Conservation (phyloP, 208 protist genomes). For the Tritrichomonas musculus region DNA sequence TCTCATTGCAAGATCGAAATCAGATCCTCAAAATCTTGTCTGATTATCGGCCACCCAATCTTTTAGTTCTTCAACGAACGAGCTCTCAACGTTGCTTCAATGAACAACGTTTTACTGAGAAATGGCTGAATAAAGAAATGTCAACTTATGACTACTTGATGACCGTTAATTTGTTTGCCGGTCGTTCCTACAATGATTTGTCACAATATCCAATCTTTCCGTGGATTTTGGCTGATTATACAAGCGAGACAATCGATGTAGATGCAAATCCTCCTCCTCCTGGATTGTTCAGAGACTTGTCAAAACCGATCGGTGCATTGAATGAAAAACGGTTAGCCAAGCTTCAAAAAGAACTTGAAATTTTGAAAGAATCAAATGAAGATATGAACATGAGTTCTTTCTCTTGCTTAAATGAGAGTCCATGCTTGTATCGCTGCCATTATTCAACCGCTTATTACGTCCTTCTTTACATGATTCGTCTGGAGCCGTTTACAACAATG, state of each 20-base stretch:
- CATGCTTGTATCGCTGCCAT: conserved; percentile 36
- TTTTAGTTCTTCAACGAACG: not conserved
- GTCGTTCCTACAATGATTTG: not conserved
- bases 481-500: conserved; percentile 45
- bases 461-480: conserved; percentile 38
- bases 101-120: not conserved
- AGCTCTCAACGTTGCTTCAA: not conserved
- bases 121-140: not conserved
- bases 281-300: not conserved
- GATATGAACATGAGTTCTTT: too few species aligned
- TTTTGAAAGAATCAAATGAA: not conserved
- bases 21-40: not conserved
- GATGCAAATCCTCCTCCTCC: too few species aligned
- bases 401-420: too few species aligned
- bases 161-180: not conserved
- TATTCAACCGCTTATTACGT: conserved; percentile 47
- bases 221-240: conserved; percentile 54
- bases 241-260: not conserved
- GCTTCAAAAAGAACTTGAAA: too few species aligned
- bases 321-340: not conserved
- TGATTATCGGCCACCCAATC: too few species aligned
- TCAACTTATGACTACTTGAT: conserved; percentile 5
- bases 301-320: conserved; percentile 35
- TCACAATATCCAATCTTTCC: conserved; percentile 42
- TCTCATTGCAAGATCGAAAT: not conserved